These are phyloP conservation scores for Claviceps sp. DNA, from an alignment of 2,329 filamentous ascomycete species.

Conservation along the genomic window DNA sequence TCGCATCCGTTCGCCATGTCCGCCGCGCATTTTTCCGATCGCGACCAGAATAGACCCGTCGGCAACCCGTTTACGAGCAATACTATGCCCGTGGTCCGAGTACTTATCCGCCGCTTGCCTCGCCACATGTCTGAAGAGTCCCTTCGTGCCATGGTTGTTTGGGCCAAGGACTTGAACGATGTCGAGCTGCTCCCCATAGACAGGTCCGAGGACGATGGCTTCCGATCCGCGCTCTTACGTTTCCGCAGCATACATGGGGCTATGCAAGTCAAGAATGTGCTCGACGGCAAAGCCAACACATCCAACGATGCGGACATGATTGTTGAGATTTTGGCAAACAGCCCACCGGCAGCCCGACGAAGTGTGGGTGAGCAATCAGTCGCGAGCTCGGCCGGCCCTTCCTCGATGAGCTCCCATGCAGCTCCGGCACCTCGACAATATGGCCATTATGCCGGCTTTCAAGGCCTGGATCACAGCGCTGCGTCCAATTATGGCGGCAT, in stretches of 20 bases:
- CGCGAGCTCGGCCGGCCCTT: constrained; percentile 15
- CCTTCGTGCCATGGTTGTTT: constrained; percentile 43
- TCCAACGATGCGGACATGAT: constrained; percentile 37
- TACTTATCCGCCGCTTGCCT: constrained; percentile 42
- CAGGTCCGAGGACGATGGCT: constrained; percentile 34
- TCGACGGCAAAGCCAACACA: constrained; percentile 41
- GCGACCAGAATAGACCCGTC: constrained; percentile 27
- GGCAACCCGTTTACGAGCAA: constrained; percentile 25
- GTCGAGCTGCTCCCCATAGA: constrained; percentile 38
- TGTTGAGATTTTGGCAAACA: constrained; percentile 42
- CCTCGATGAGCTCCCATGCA: constrained; percentile 29
- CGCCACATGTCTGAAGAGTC: constrained; percentile 39
- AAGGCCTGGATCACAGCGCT: constrained; percentile 42
- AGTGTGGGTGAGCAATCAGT: constrained; percentile 12
- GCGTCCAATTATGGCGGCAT: constrained; percentile 45
- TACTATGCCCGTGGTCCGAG: constrained; percentile 22
- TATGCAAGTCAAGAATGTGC: constrained; percentile 40
- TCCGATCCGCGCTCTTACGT: constrained; percentile 36
- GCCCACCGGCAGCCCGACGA: constrained; percentile 18
- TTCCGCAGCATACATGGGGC: constrained; percentile 42
- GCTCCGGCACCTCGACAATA: constrained; percentile 34
- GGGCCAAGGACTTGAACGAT: constrained; percentile 40
- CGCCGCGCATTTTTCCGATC: constrained; percentile 20
- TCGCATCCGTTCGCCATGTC: constrained; percentile 21
- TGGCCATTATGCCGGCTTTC: constrained; percentile 50